Evolutionary conservation across 805 yeast species (phyloP).

Genomic region (Yarrowia bubula): DNA sequence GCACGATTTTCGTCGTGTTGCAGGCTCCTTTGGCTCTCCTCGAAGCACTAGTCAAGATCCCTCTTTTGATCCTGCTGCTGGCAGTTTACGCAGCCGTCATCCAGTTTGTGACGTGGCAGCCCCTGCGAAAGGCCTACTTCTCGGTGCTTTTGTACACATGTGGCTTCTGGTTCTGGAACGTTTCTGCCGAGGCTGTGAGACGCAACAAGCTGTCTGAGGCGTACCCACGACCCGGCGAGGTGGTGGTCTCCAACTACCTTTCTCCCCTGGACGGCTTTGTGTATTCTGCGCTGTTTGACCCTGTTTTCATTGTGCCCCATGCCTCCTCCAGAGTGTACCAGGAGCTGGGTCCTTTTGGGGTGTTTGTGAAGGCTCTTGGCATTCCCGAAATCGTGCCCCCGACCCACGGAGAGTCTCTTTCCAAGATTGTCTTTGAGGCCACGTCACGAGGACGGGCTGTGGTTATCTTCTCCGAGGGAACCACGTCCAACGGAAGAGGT

Average conservation of each 20-base stretch:
- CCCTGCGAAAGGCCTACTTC: neutral
- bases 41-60: conserved; percentile 24
- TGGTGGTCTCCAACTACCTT: conserved; percentile 55
- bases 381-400: conserved; percentile 25
- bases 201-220: conserved; percentile 27
- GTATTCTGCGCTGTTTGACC: conserved; percentile 33
- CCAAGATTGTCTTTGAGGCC: conserved; percentile 14
- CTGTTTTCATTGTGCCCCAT: conserved; percentile 46
- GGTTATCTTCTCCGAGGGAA: conserved; percentile 72
- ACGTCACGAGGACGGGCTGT: conserved; percentile 37
- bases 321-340: conserved; percentile 20
- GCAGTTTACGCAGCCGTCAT: neutral
- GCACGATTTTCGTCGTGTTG: neutral
- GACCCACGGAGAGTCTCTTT: conserved; percentile 6
- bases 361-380: conserved; percentile 32
- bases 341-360: conserved; percentile 28
- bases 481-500: conserved; percentile 80
- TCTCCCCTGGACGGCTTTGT: conserved; percentile 58
- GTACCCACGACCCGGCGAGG: conserved; percentile 47
- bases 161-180: conserved; percentile 24
- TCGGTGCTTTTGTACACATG: neutral
- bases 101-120: neutral
- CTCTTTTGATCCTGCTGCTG: conserved; percentile 25
- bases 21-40: conserved; percentile 1
- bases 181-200: conserved; percentile 16